A percentile compares a stretch with the other conserved stretches of the same genome.
Evolutionary conservation across 768 basidiomycete species (phyloP).

Genomic region (Boletellus emodensis): DNA sequence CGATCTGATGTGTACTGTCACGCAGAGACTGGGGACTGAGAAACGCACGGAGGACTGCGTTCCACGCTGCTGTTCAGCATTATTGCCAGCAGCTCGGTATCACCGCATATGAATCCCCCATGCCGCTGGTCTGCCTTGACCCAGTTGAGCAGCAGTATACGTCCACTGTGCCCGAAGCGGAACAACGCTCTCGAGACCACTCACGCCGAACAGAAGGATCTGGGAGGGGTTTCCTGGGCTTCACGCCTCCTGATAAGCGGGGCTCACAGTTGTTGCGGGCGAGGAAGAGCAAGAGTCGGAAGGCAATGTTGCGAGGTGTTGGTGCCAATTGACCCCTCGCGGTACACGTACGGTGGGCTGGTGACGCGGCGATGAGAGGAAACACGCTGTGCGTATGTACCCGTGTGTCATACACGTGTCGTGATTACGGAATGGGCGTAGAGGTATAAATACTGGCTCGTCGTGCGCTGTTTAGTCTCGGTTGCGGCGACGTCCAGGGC

Average conservation of each 20-base stretch:
- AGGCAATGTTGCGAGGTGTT: constrained; percentile 29
- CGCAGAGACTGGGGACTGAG: constrained; percentile 58
- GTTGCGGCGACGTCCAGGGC: constrained; percentile 19
- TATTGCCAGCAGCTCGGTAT: constrained; percentile 71
- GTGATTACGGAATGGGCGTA: constrained; percentile 20
- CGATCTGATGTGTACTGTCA: constrained; percentile 3
- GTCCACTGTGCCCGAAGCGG: constrained; percentile 1
- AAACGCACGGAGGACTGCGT: constrained; percentile 63
- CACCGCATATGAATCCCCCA: constrained; percentile 51
- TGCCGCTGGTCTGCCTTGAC: constrained; percentile 53
- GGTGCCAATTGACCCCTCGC: constrained; percentile 22
- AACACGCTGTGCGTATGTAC: constrained; percentile 14
- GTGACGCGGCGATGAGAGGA: neutral
- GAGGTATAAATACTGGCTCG: constrained; percentile 21
- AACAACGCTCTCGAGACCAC: constrained; percentile 4
- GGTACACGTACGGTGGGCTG: neutral
- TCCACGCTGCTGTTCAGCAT: constrained; percentile 73
- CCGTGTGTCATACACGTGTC: constrained; percentile 17
- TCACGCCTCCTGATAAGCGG: constrained; percentile 25
- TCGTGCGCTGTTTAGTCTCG: constrained; percentile 12
- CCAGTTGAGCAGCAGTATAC: constrained; percentile 13
- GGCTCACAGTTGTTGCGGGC: constrained; percentile 18
- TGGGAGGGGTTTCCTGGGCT: constrained; percentile 25
- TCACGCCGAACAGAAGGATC: constrained; percentile 3
- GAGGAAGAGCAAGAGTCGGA: constrained; percentile 34